phyloP scores from a whole-genome alignment of 2,329 filamentous ascomycete genomes.

The Neonectria coccinea region DNA sequence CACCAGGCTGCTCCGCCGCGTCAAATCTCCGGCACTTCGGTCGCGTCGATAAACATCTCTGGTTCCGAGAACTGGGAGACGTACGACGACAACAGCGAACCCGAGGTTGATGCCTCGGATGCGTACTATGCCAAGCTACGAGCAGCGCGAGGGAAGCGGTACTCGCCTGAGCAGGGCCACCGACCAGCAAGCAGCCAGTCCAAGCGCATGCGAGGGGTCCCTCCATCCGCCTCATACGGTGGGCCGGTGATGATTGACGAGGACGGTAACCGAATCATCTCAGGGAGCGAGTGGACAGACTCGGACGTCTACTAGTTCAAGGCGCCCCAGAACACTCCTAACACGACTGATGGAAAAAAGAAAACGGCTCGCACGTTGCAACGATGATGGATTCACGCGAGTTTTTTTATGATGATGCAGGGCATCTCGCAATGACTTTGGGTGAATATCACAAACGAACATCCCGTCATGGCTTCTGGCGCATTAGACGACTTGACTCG shows the following conservation, averaged over 20 bases:
- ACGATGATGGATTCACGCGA: constrained; percentile 46
- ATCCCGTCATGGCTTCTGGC: constrained; percentile 20
- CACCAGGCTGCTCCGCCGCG: constrained; percentile 60
- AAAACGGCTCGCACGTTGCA: constrained; percentile 34
- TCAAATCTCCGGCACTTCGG: constrained; percentile 75
- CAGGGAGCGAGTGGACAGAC: constrained; percentile 75
- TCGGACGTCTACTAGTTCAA: constrained; percentile 67
- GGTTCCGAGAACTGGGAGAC: constrained; percentile 99
- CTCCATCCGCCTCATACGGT: constrained; percentile 60
- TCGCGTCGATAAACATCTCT: constrained; percentile 79
- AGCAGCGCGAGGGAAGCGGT: constrained; percentile 74
- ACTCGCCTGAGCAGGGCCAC: constrained; percentile 62
- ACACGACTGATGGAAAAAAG: constrained; percentile 39
- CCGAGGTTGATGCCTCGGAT: constrained; percentile 80
- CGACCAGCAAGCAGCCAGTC: constrained; percentile 56
- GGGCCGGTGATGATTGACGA: constrained; percentile 64
- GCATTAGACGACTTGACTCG: constrained; percentile 13
- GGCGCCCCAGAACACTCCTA: constrained; percentile 3
- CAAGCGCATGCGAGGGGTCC: constrained; percentile 68
- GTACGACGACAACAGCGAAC: constrained; percentile 86
- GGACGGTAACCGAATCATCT: constrained; percentile 73
- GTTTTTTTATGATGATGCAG: constrained; percentile 46
- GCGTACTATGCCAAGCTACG: constrained; percentile 84
- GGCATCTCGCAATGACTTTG: constrained; percentile 45
- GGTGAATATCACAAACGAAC: constrained; percentile 39